Evolutionary conservation across 345 rosid genomes (phyloP), one percentile per base, ranked within the genome.

Genomic region (Aurinia saxatilis): DNA sequence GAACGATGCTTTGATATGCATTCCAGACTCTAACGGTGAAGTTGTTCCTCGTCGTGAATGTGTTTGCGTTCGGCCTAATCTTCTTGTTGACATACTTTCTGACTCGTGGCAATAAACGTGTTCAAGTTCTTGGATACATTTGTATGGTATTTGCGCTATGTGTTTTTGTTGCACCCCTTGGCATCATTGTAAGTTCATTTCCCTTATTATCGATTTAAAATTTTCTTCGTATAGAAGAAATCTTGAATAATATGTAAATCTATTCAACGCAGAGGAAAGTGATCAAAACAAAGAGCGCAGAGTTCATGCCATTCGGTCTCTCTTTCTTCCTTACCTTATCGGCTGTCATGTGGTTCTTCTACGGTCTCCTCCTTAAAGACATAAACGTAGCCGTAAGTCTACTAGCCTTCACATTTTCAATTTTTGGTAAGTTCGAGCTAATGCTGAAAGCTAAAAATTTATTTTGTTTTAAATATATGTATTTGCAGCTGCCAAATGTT

Each of bases 291-390:
- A 90, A 73, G 65, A 90, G 96, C 37, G 96, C 77, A 6, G 96
- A 90, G 78, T 95, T 50, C 73, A 87, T 88, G 97, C 95, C 95
- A 2, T 79, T 88, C 8, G 44, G 73, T 17, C 73, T 95, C 17
- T 88, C 99, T 3, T 49, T 84, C 63, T 90, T 82, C 74, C 91
- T 95, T 45, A 88, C 99, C 1, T 31, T 90, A 18, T 80, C 89
- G 18, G 96, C 99, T 11, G 81, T 88, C 61, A 75, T 82, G 79
- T 95, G 99, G 99, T 88, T 95, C 80, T 78, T 82, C 68, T 88
- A 90, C 17, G 99, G 99, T 0, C 79, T 81, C 69, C 74, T 86
- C 11, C 68, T 57, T 8, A 76, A 72, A 30, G 99, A 95, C 47
- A 55, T 44, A 47, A 84, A 76, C 70, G 71, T 95, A 29, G 92